A percentile compares a stretch with the other conserved stretches of the same genome.
Conservation (phyloP, 176 grass and related monocot genomes). For the Carex pumila region DNA sequence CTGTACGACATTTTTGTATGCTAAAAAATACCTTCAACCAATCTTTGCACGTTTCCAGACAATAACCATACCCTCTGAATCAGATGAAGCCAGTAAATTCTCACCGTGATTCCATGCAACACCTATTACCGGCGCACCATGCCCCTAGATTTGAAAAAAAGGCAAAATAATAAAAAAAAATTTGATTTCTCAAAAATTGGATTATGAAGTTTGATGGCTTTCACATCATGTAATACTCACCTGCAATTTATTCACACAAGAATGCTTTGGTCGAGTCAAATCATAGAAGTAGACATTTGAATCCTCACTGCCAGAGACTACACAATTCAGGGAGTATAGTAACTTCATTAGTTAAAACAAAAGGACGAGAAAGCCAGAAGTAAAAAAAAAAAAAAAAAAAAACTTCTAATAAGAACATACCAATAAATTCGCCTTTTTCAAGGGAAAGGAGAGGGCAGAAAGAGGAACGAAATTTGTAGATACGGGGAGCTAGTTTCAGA, state of each 20-base stretch:
- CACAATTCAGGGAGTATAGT: slow-evolving; percentile 26
- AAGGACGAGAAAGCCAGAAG: not conserved
- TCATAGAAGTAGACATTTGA: slow-evolving; percentile 99
- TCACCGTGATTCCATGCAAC: slow-evolving; percentile 96
- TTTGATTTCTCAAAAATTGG: not conserved
- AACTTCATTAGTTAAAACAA: slow-evolving; percentile 17
- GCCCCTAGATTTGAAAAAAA: slow-evolving; percentile 41
- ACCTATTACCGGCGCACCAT: slow-evolving; percentile 73
- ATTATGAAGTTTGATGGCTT: not conserved
- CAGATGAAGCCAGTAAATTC: slow-evolving; percentile 84
- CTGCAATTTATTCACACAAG: slow-evolving; percentile 90
- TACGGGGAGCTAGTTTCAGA: slow-evolving; percentile 59
- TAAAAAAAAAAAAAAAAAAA: not conserved
- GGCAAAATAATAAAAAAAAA: not conserved
- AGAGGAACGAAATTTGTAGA: slow-evolving; percentile 62
- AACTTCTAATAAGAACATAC: slow-evolving; percentile 28
- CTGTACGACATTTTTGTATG: not conserved
- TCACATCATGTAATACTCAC: slow-evolving; percentile 23
- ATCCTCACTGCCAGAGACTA: slow-evolving; percentile 91
- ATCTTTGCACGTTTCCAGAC: slow-evolving; percentile 80
- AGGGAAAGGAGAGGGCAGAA: slow-evolving; percentile 98
- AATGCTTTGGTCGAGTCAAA: slow-evolving; percentile 82
- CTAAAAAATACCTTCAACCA: slow-evolving; percentile 21
- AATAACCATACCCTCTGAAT: slow-evolving; percentile 94
- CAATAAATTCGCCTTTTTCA: slow-evolving; percentile 99